A percentile compares a stretch with the other conserved stretches of the same genome.
These are phyloP conservation scores for Silene uniflora DNA, from an alignment of 148 eudicot genomes.

Conservation along the genomic window DNA sequence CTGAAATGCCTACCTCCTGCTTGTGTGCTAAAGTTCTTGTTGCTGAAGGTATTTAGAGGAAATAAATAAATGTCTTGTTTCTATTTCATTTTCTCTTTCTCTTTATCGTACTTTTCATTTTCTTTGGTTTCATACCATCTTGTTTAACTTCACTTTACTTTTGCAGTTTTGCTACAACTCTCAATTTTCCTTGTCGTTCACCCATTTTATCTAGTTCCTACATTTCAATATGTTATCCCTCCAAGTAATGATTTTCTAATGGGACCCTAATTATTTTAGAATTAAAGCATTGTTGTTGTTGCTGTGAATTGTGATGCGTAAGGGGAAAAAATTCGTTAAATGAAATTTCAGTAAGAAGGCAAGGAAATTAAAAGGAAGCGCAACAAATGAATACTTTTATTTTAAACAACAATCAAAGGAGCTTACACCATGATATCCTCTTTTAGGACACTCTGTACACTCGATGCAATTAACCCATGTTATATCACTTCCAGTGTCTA, in stretches of 20 bases:
- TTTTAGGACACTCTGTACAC: slow-evolving; percentile 76
- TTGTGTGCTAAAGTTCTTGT: neutral
- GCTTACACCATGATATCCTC: slow-evolving; percentile 83
- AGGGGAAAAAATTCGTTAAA: neutral
- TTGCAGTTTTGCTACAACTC: no score
- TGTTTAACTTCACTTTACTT: no score
- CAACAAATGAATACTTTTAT: neutral
- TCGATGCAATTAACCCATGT: slow-evolving; percentile 95
- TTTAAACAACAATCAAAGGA: neutral
- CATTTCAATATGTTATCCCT: no score
- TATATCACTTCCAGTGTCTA: slow-evolving; percentile 91
- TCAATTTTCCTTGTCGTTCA: no score
- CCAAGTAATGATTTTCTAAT: no score
- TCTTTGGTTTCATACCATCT: no score
- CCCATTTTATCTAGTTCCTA: no score
- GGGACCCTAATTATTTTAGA: neutral
- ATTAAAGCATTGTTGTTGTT: neutral
- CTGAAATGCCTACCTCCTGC: no score
- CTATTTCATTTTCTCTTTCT: neutral
- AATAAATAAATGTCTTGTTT: neutral
- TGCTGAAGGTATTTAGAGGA: neutral
- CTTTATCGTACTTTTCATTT: no score
- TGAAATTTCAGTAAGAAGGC: slow-evolving; percentile 9
- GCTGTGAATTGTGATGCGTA: neutral
- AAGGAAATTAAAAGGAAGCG: slow-evolving; percentile 8